These are phyloP conservation scores for Domatiomyces globalis DNA, from an alignment of 2,329 filamentous ascomycete genomes.

Conservation along the genomic window DNA sequence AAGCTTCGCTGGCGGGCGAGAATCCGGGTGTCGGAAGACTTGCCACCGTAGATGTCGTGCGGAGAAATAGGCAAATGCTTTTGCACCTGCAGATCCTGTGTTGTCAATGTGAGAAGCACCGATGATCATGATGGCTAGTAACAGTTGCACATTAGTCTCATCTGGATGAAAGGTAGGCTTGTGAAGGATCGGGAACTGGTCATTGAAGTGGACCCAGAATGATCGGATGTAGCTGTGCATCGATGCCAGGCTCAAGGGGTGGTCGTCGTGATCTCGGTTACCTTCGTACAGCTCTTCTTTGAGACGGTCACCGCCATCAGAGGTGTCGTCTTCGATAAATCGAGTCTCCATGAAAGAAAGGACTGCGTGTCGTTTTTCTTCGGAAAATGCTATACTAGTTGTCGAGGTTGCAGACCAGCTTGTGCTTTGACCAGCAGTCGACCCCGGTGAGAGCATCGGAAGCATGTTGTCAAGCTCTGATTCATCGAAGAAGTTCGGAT, in stretches of 20 bases:
- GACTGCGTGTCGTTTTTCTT: constrained; percentile 71
- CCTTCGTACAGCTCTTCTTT: constrained; percentile 63
- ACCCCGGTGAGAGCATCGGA: constrained; percentile 64
- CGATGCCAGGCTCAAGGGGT: constrained; percentile 70
- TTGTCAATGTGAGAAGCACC: constrained; percentile 80
- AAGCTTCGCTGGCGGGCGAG: constrained; percentile 78
- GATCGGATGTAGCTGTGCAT: constrained; percentile 88
- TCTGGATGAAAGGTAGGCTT: constrained; percentile 85
- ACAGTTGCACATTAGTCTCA: constrained; percentile 65
- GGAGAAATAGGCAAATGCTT: constrained; percentile 73
- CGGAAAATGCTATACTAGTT: constrained; percentile 55
- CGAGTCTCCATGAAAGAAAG: constrained; percentile 65
- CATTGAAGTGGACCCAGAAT: constrained; percentile 89
- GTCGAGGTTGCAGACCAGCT: neutral
- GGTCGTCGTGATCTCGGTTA: constrained; percentile 48
- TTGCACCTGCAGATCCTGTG: constrained; percentile 57
- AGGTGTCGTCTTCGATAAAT: constrained; percentile 70
- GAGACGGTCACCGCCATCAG: constrained; percentile 29
- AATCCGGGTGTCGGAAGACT: constrained; percentile 81
- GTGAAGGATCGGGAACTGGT: constrained; percentile 86
- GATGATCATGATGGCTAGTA: constrained; percentile 82
- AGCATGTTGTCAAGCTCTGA: constrained; percentile 66
- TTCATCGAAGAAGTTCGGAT: constrained; percentile 24
- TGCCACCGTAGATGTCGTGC: constrained; percentile 88
- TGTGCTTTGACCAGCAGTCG: constrained; percentile 9